phyloP scores from a whole-genome alignment of 768 basidiomycete species.

The Amylocystis lapponica region DNA sequence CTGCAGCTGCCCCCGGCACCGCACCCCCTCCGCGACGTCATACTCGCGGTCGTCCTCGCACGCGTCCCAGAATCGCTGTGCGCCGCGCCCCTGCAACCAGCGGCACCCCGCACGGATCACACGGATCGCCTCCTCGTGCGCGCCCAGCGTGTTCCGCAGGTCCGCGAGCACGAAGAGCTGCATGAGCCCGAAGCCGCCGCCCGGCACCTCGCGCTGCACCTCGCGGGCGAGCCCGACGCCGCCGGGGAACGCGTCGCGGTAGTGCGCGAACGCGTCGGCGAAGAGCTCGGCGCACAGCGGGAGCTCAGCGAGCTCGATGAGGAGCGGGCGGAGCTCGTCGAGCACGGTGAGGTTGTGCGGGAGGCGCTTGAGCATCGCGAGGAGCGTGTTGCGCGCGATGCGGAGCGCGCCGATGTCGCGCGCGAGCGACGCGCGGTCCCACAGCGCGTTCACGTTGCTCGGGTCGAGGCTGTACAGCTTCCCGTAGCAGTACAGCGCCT shows the following conservation, averaged over 20 bases:
- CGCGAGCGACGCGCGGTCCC: conserved; percentile 83
- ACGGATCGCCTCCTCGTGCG: conserved; percentile 61
- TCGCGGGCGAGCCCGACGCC: conserved; percentile 38
- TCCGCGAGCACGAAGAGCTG: conserved; percentile 86
- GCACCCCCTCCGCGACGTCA: conserved; percentile 39
- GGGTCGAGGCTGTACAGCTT: conserved; percentile 79
- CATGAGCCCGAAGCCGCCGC: conserved; percentile 46
- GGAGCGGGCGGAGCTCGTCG: conserved; percentile 68
- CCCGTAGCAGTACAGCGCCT: conserved; percentile 88
- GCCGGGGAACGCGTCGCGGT: conserved; percentile 43
- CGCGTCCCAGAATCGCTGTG: conserved; percentile 74
- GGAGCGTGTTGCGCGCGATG: conserved; percentile 58
- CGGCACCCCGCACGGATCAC: conserved; percentile 71
- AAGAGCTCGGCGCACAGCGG: conserved; percentile 59
- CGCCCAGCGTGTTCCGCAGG: conserved; percentile 65
- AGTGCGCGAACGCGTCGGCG: conserved; percentile 68
- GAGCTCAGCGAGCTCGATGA: conserved; percentile 70
- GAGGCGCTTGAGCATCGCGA: conserved; percentile 65
- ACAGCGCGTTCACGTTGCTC: conserved; percentile 76
- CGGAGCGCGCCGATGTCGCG: conserved; percentile 67
- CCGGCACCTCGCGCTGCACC: conserved; percentile 17
- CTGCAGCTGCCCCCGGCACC: conserved; percentile 38
- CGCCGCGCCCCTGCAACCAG: conserved; percentile 84
- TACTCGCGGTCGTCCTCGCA: conserved; percentile 89
- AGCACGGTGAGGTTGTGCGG: conserved; percentile 80